Conservation (phyloP, 129 eudicot genomes). For the Arctium minus region DNA sequence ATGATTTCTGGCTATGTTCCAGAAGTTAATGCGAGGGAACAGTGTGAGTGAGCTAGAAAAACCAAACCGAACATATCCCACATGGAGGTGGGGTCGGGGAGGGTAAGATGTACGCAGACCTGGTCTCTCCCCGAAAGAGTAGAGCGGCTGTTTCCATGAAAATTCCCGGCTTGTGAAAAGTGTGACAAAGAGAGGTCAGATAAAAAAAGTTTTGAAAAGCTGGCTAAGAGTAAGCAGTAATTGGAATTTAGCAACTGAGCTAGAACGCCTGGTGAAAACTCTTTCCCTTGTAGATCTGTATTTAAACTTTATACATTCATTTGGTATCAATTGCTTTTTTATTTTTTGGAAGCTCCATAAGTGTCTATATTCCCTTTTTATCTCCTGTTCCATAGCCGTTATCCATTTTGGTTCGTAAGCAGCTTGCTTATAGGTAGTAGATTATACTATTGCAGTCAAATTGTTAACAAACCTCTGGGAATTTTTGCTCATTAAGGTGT, state of each 20-base stretch:
- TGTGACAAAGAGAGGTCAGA: not conserved
- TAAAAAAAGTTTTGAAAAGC: not conserved
- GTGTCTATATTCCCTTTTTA: not conserved
- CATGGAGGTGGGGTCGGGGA: not conserved
- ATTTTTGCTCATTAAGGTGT: not conserved
- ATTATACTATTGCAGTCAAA: not conserved
- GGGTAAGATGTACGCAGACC: not conserved
- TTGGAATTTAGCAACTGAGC: not conserved
- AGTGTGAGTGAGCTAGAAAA: not conserved
- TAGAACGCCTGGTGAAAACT: not conserved
- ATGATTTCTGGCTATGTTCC: constrained; percentile 19
- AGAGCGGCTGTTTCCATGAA: not conserved
- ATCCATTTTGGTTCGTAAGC: not conserved
- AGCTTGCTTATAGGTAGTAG: not conserved
- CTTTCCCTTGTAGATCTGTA: not conserved
- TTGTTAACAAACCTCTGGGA: not conserved
- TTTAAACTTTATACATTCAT: not conserved
- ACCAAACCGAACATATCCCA: not conserved
- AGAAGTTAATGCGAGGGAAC: constrained; percentile 17
- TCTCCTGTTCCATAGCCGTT: not conserved
- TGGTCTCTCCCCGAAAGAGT: not conserved
- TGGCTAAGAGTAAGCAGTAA: not conserved
- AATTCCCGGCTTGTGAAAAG: not conserved
- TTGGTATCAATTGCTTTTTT: not conserved
- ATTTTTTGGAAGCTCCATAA: not conserved